Conservation (phyloP, 176 grass and related monocot genomes). For the Zoysia japonica region DNA sequence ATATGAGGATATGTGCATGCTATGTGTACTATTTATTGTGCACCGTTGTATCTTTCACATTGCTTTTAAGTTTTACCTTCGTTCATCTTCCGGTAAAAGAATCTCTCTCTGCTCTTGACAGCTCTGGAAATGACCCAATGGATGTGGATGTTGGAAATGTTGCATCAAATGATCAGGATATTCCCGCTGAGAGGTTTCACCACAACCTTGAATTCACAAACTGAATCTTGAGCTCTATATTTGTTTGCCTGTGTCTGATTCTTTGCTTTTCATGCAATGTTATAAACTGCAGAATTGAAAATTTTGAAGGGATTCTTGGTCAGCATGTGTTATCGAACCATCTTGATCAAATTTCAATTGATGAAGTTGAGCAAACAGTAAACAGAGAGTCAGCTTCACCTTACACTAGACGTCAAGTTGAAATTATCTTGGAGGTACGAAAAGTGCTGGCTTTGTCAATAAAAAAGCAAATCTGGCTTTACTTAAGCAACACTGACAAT, state of each 20-base stretch:
- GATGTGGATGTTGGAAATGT: conserved; percentile 70
- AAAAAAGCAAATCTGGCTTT: neutral
- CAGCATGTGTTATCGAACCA: conserved; percentile 86
- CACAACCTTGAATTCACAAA: conserved; percentile 19
- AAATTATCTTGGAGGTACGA: conserved; percentile 77
- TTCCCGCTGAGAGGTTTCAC: conserved; percentile 68
- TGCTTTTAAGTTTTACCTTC: conserved; percentile 2
- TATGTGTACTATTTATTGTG: neutral
- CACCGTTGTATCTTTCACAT: neutral
- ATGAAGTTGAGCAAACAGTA: conserved; percentile 71
- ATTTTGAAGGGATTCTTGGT: conserved; percentile 69
- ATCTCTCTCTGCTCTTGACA: conserved; percentile 35
- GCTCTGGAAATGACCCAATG: conserved; percentile 60
- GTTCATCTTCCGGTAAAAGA: neutral
- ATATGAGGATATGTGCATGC: neutral
- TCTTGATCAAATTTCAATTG: conserved; percentile 72
- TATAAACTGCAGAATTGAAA: conserved; percentile 57
- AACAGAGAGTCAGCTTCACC: conserved; percentile 57
- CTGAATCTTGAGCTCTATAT: neutral
- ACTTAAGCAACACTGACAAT: neutral
- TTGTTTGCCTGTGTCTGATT: conserved; percentile 24
- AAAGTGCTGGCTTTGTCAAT: neutral
- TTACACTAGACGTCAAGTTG: conserved; percentile 79
- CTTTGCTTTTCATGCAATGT: conserved; percentile 22
- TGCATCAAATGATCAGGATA: conserved; percentile 49